Percentiles rank a stretch among this genome's conserved stretches.
phyloP scores from a whole-genome alignment of 768 basidiomycete species.

The Postia placenta region DNA sequence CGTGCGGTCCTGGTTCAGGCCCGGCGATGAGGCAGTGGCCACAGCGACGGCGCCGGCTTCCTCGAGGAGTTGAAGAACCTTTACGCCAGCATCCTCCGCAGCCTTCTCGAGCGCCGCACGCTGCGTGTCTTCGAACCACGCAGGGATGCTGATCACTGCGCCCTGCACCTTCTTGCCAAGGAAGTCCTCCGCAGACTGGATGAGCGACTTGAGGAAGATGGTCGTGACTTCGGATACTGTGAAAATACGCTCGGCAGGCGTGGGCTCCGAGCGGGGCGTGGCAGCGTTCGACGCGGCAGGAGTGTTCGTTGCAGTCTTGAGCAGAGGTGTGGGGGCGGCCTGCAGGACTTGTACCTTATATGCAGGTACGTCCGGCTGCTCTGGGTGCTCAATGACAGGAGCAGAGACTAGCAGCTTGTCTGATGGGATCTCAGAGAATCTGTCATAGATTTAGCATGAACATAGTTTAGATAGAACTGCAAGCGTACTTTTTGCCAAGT shows the following conservation, averaged over 20 bases:
- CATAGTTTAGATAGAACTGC: neutral
- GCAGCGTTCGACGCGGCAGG: slow-evolving; percentile 63
- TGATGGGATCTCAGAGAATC: slow-evolving; percentile 71
- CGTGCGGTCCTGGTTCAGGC: slow-evolving; percentile 55
- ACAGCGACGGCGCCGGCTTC: slow-evolving; percentile 76
- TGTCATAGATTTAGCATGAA: slow-evolving; percentile 20
- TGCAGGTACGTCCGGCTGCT: slow-evolving; percentile 63
- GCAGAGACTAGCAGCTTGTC: slow-evolving; percentile 50
- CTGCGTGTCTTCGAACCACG: slow-evolving; percentile 67
- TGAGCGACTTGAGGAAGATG: slow-evolving; percentile 79
- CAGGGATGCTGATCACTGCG: slow-evolving; percentile 79
- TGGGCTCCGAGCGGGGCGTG: slow-evolving; percentile 71
- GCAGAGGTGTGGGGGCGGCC: slow-evolving; percentile 67
- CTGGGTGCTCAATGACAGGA: slow-evolving; percentile 72
- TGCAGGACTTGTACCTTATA: slow-evolving; percentile 81
- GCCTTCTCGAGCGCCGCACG: slow-evolving; percentile 66
- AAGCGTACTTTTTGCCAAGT: slow-evolving; percentile 81
- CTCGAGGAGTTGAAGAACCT: slow-evolving; percentile 81
- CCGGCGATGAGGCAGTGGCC: slow-evolving; percentile 42
- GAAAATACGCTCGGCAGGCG: slow-evolving; percentile 59
- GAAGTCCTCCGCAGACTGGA: slow-evolving; percentile 87
- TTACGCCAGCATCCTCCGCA: slow-evolving; percentile 74
- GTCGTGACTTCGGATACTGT: slow-evolving; percentile 80
- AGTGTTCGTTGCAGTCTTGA: slow-evolving; percentile 42
- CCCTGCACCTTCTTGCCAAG: slow-evolving; percentile 73